Evolutionary conservation across 495 filamentous ascomycete genomes (phyloP), one percentile per base, ranked within the genome.

Genomic region (Penicillium canescens): DNA sequence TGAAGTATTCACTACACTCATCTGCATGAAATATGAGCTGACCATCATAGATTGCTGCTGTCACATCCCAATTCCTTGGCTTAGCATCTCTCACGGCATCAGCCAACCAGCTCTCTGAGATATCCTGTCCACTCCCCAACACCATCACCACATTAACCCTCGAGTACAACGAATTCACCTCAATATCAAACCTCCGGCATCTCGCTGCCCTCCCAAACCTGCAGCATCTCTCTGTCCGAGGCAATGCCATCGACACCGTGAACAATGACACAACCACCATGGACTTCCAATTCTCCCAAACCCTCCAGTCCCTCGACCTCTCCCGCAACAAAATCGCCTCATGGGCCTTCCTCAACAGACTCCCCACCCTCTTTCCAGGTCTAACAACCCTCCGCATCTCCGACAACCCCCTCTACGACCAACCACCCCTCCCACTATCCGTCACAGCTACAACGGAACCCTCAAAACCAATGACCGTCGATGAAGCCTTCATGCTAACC

Each of bases 401-500:
- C 3, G 85, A 89, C 63, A 97, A 97, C 61, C 91, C 93, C 0
- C 79, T 98, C 31, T 91, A 86, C 73, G 74, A 84, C 41, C 73
- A 79, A 57, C 71, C 78, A 4, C 76, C 82, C 54, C 80, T 67
- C 46, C 69, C 56, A 44, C 69, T 49, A 24, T 46, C 56, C 26
- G 56, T 75, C 43, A 70, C 74, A 50, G 58, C 61, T 4, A 55
- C 61, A 2, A 59, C 58, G 34, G 45, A 52, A 16, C 49, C 45
- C 34, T 55, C 56, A 35, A 77, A 66, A 34, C 68, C 72, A 34
- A 78, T 78, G 70, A 82, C 73, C 37, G 78, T 80, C 0, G 90
- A 94, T 34, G 87, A 92, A 49, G 84, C 87, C 0, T 92, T 88
- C 71, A 96, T 96, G 87, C 79, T 96, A 31, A 91, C 88, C 3